Percentiles rank a stretch among this genome's conserved stretches.
Conservation (phyloP, 257 asterid species). For the Gentiana macrophylla region DNA sequence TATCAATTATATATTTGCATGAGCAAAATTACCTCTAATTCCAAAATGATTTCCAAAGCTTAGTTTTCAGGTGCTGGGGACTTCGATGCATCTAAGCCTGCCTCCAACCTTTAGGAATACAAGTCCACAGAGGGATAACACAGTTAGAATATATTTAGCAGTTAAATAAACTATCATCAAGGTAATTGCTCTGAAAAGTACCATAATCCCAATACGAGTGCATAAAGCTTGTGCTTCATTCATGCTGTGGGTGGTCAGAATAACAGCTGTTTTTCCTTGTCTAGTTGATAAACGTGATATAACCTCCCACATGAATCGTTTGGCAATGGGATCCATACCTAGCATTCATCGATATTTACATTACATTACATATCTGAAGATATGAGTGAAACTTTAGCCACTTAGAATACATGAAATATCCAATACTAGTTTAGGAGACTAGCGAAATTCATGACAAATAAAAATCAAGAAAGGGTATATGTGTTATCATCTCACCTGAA, state of each 20-base stretch:
- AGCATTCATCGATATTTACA: not conserved
- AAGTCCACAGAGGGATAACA: not conserved
- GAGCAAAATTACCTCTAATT: slow-evolving; percentile 52
- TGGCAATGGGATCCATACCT: slow-evolving; percentile 99
- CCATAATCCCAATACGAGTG: slow-evolving; percentile 94
- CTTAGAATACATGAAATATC: no score
- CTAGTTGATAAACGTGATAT: slow-evolving; percentile 90
- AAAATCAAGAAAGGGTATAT: no score
- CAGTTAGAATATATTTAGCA: not conserved
- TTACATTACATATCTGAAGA: not conserved
- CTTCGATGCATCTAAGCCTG: slow-evolving; percentile 91
- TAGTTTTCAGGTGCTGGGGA: slow-evolving; percentile 89
- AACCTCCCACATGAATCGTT: slow-evolving; percentile 99
- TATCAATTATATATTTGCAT: not conserved
- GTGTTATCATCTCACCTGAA: no score
- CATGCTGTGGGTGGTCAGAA: slow-evolving; percentile 98
- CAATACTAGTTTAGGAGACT: no score
- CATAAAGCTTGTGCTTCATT: slow-evolving; percentile 98
- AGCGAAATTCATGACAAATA: no score
- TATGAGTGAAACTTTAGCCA: not conserved
- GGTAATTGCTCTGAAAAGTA: slow-evolving; percentile 16
- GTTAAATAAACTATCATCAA: not conserved
- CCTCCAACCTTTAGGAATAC: slow-evolving; percentile 73
- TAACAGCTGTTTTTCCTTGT: slow-evolving; percentile 89
- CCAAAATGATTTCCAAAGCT: slow-evolving; percentile 96